Evolutionary conservation across 805 yeast genomes (phyloP).

Genomic region (Suhomyces faveliae): DNA sequence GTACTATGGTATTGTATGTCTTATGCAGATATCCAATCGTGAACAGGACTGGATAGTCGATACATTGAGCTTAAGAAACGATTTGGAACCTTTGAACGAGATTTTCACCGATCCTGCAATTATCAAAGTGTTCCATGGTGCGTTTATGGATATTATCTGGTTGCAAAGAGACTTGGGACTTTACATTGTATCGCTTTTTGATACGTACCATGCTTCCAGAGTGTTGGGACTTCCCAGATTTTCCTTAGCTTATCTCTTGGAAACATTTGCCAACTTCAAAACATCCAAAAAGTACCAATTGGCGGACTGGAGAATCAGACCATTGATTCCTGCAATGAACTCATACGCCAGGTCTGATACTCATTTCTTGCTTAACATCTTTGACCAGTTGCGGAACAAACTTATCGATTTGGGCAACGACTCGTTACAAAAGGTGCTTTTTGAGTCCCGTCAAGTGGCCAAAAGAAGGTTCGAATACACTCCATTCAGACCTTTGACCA

Average conservation of each 20-base stretch:
- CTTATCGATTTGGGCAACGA: constrained; percentile 45
- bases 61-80: constrained; percentile 74
- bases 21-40: constrained; percentile 88
- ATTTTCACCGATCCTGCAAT: constrained; percentile 80
- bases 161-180: constrained; percentile 92
- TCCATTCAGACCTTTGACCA: constrained; percentile 50
- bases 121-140: constrained; percentile 92
- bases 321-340: constrained; percentile 70
- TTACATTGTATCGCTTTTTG: constrained; percentile 85
- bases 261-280: constrained; percentile 73
- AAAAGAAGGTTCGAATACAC: constrained; percentile 78
- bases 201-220: constrained; percentile 87
- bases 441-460: constrained; percentile 78
- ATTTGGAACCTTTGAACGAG: constrained; percentile 61
- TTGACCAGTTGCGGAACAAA: constrained; percentile 65
- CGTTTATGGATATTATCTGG: constrained; percentile 96
- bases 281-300: constrained; percentile 93
- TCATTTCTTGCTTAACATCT: constrained; percentile 81
- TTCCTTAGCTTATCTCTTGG: constrained; percentile 81
- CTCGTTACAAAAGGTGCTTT: constrained; percentile 60
- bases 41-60: constrained; percentile 86
- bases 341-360: constrained; percentile 94
- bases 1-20: constrained; percentile 84
- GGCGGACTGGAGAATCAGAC: constrained; percentile 95
- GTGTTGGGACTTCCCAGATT: constrained; percentile 77